Evolutionary conservation across 345 rosid genomes (phyloP).

Genomic region (Erodium maritimum): DNA sequence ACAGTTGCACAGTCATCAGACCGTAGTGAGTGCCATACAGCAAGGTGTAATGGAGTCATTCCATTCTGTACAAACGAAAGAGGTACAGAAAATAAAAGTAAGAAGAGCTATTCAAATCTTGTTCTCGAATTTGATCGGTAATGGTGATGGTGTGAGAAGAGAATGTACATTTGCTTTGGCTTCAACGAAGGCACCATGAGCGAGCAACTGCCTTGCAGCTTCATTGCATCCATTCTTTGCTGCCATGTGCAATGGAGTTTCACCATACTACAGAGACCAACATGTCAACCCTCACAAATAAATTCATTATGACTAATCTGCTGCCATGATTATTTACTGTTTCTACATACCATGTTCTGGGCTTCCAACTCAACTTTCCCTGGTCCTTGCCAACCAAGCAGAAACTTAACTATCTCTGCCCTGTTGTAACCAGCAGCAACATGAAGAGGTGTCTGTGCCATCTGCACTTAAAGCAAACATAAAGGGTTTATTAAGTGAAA

Average conservation of each 20-base stretch:
- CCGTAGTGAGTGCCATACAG: constrained; percentile 87
- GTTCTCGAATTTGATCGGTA: constrained; percentile 5
- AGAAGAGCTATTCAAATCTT: constrained; percentile 6
- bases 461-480: constrained; percentile 36
- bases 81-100: constrained; percentile 5
- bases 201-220: constrained; percentile 67
- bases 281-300: neutral
- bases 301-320: neutral
- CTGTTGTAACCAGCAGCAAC: constrained; percentile 76
- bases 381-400: constrained; percentile 61
- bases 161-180: constrained; percentile 76
- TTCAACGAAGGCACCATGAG: constrained; percentile 75
- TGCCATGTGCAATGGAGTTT: constrained; percentile 99
- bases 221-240: constrained; percentile 91
- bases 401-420: constrained; percentile 56
- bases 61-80: constrained; percentile 57
- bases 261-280: constrained; percentile 62
- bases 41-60: constrained; percentile 95
- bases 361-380: constrained; percentile 82
- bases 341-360: constrained; percentile 48
- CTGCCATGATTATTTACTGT: neutral
- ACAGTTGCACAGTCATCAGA: constrained; percentile 73
- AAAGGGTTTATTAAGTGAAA: neutral
- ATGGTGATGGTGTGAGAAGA: constrained; percentile 9
- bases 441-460: constrained; percentile 96